Evolutionary conservation across 805 yeast genomes (phyloP).

Genomic region (Deakozyma indianensis): DNA sequence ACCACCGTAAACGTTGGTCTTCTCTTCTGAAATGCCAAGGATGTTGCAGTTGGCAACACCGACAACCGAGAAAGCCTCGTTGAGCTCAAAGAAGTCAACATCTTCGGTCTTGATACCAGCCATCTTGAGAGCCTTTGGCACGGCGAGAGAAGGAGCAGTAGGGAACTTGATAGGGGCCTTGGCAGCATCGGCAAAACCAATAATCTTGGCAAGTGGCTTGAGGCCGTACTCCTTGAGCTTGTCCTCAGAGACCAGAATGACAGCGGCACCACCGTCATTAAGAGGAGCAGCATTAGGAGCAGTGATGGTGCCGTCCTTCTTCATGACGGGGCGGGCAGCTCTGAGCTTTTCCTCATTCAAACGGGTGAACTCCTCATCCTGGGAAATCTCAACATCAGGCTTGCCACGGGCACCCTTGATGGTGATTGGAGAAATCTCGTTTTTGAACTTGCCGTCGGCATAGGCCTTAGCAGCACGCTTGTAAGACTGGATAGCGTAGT

Average conservation of each 20-base stretch:
- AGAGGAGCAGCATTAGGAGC: slow-evolving; percentile 95
- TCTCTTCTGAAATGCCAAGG: slow-evolving; percentile 41
- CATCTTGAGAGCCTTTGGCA: slow-evolving; percentile 89
- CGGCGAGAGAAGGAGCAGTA: slow-evolving; percentile 86
- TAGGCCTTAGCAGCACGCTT: slow-evolving; percentile 75
- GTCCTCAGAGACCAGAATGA: slow-evolving; percentile 69
- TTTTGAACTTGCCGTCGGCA: slow-evolving; percentile 62
- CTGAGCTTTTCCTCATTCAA: slow-evolving; percentile 64
- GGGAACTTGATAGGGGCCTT: slow-evolving; percentile 91
- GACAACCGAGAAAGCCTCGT: slow-evolving; percentile 96
- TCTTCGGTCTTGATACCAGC: slow-evolving; percentile 53
- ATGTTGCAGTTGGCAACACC: slow-evolving; percentile 80
- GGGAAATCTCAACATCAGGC: slow-evolving; percentile 56
- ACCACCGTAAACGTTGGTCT: slow-evolving; percentile 88
- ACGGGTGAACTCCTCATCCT: slow-evolving; percentile 76
- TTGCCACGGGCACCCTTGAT: slow-evolving; percentile 80
- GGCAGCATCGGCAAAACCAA: slow-evolving; percentile 98
- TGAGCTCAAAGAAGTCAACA: slow-evolving; percentile 86
- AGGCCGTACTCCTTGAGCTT: slow-evolving; percentile 76
- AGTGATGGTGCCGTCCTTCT: slow-evolving; percentile 90
- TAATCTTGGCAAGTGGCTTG: slow-evolving; percentile 77
- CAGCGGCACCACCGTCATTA: slow-evolving; percentile 97
- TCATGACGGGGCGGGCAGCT: slow-evolving; percentile 87
- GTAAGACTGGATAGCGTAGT: slow-evolving; percentile 73
- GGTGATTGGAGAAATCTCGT: slow-evolving; percentile 78